Evolutionary conservation across 1,284 basidiomycete genomes (phyloP).

Genomic region (Hemileia vastatrix): DNA sequence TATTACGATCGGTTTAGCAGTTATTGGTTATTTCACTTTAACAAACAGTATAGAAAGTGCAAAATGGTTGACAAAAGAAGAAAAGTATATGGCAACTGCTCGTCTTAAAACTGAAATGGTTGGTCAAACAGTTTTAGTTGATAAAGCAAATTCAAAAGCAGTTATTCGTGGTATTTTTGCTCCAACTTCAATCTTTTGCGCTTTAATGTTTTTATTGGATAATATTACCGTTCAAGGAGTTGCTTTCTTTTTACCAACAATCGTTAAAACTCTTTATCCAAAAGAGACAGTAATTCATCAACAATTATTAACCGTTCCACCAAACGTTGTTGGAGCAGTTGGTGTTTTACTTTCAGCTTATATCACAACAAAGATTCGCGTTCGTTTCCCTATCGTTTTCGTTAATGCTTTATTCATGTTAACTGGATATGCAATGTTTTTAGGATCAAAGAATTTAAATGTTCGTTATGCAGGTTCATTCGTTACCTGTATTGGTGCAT

Average conservation of each 20-base stretch:
- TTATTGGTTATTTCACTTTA: conserved; percentile 40
- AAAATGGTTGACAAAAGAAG: conserved; percentile 41
- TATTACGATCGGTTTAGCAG: conserved; percentile 41
- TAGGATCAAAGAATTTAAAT: conserved; percentile 25
- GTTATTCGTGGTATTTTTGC: conserved; percentile 30
- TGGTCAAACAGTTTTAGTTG: no score
- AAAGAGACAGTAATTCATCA: conserved; percentile 35
- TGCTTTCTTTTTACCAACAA: conserved; percentile 43
- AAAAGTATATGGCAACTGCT: conserved; percentile 38
- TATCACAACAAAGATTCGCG: conserved; percentile 41
- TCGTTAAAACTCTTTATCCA: conserved; percentile 45
- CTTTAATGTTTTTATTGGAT: conserved; percentile 45
- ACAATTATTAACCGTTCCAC: conserved; percentile 45
- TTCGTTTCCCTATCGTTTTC: no score
- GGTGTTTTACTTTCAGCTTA: conserved; percentile 34
- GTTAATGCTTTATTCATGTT: conserved; percentile 23
- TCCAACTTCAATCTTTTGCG: conserved; percentile 29
- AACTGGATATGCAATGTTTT: conserved; percentile 30
- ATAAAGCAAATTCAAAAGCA: conserved; percentile 27
- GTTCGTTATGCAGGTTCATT: conserved; percentile 31
- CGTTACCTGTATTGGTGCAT: conserved; percentile 28
- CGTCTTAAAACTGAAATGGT: no score
- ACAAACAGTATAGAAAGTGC: conserved; percentile 42
- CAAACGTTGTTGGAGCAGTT: conserved; percentile 39
- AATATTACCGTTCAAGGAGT: conserved; percentile 45